phyloP scores from a whole-genome alignment of 2,329 filamentous ascomycete species.

The Rhinocladiella mackenziei region DNA sequence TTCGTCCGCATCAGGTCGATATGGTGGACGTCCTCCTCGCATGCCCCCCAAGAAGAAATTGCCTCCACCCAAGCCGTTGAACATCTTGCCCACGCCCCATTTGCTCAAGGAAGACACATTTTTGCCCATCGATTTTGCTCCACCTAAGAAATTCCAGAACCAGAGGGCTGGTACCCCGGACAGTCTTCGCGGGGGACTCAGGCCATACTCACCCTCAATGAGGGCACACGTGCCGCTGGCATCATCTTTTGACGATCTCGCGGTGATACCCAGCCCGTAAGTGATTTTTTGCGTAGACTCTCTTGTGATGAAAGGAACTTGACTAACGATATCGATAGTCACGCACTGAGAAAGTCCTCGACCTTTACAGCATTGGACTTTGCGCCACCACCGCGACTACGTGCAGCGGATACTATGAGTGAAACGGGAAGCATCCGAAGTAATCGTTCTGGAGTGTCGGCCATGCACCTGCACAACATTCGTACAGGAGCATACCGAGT shows the following conservation, averaged over 20 bases:
- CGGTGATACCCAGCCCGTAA: slow-evolving; percentile 85
- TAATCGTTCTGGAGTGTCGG: slow-evolving; percentile 73
- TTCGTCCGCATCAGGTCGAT: slow-evolving; percentile 57
- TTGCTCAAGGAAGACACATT: slow-evolving; percentile 80
- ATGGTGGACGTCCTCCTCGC: slow-evolving; percentile 39
- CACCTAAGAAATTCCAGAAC: slow-evolving; percentile 64
- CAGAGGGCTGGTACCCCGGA: slow-evolving; percentile 64
- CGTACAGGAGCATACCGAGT: slow-evolving; percentile 81
- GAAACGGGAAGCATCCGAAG: slow-evolving; percentile 55
- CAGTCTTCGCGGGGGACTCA: slow-evolving; percentile 54
- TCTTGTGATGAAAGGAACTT: not conserved
- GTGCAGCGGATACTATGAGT: slow-evolving; percentile 40
- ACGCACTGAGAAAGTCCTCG: slow-evolving; percentile 47
- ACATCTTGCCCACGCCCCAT: slow-evolving; percentile 76
- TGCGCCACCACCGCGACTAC: slow-evolving; percentile 47
- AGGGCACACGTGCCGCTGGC: slow-evolving; percentile 73
- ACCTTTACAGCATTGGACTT: slow-evolving; percentile 49
- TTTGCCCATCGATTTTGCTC: slow-evolving; percentile 79
- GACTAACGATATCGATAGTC: slow-evolving; percentile 33
- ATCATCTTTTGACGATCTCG: slow-evolving; percentile 81
- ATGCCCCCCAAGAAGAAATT: slow-evolving; percentile 54
- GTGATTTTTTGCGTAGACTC: slow-evolving; percentile 41
- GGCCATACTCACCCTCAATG: slow-evolving; percentile 70
- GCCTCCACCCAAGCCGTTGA: slow-evolving; percentile 70
- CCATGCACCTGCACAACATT: slow-evolving; percentile 65